These are phyloP conservation scores for Claviceps arundinis DNA, from an alignment of 2,329 filamentous ascomycete species.

Conservation along the genomic window DNA sequence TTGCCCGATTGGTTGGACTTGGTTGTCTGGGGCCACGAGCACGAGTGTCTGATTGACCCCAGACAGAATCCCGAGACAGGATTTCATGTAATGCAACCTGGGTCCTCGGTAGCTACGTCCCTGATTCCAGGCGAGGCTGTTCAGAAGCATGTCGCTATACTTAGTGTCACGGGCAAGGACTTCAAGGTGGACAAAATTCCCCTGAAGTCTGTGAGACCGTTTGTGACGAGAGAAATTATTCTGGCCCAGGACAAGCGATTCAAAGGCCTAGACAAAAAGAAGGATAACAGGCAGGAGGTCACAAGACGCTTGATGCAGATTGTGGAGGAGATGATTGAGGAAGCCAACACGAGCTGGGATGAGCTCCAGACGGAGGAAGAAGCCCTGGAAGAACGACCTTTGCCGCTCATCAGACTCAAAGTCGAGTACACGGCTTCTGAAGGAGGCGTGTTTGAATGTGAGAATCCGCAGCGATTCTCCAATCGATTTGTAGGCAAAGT, in stretches of 20 bases:
- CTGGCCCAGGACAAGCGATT: constrained; percentile 65
- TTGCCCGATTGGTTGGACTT: constrained; percentile 84
- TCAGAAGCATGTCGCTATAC: constrained; percentile 76
- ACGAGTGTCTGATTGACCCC: constrained; percentile 87
- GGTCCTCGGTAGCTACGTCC: constrained; percentile 90
- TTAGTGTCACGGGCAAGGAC: constrained; percentile 70
- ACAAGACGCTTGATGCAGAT: constrained; percentile 63
- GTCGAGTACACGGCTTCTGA: constrained; percentile 83
- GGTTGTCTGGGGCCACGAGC: constrained; percentile 93
- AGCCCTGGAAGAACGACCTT: constrained; percentile 47
- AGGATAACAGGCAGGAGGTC: constrained; percentile 71
- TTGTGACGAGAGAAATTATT: constrained; percentile 72
- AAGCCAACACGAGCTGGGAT: constrained; percentile 72
- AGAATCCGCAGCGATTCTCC: constrained; percentile 93
- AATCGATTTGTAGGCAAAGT: constrained; percentile 84
- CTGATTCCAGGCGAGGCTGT: constrained; percentile 81
- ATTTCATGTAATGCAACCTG: constrained; percentile 94
- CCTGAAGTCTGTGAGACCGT: constrained; percentile 79
- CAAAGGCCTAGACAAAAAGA: constrained; percentile 62
- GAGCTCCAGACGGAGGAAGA: constrained; percentile 57
- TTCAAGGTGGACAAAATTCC: constrained; percentile 72
- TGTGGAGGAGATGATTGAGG: constrained; percentile 74
- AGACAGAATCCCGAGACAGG: constrained; percentile 70
- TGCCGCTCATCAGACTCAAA: constrained; percentile 77
- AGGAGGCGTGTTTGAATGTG: constrained; percentile 74